Conservation (phyloP, 2,329 filamentous ascomycete species). For the Claviceps sp. region DNA sequence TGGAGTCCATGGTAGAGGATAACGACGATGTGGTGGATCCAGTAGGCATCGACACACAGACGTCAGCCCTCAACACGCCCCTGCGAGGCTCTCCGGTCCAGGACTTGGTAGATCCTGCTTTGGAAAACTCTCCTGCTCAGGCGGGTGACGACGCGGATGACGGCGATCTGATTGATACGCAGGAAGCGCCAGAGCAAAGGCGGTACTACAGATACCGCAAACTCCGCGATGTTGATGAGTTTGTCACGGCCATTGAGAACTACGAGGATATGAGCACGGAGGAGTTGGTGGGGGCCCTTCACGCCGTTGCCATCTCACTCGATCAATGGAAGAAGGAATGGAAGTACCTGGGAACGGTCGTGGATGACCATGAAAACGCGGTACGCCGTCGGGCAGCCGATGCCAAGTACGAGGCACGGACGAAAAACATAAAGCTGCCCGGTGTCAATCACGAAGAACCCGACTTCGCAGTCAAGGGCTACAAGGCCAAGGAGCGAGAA, state of each 20-base stretch:
- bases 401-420: constrained; percentile 31
- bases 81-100: constrained; percentile 24
- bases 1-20: constrained; percentile 20
- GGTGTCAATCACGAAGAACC: constrained; percentile 33
- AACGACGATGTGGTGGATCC: constrained; percentile 19
- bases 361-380: constrained; percentile 46
- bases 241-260: constrained; percentile 33
- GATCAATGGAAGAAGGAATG: constrained; percentile 42
- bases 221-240: constrained; percentile 36
- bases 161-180: constrained; percentile 21
- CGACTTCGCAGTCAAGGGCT: constrained; percentile 41
- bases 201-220: constrained; percentile 33
- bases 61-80: constrained; percentile 25
- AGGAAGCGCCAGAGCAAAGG: constrained; percentile 16
- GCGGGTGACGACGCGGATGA: constrained; percentile 24
- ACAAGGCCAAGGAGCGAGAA: constrained; percentile 32
- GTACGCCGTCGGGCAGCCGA: constrained; percentile 36
- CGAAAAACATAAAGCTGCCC: constrained; percentile 24
- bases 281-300: constrained; percentile 31
- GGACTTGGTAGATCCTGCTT: constrained; percentile 24
- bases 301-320: constrained; percentile 31
- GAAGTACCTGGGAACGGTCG: constrained; percentile 32
- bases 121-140: constrained; percentile 24
- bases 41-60: constrained; percentile 19
- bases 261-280: constrained; percentile 33